Percentiles rank a stretch among this genome's conserved stretches.
These are phyloP conservation scores for Neurospora terricola DNA, from an alignment of 495 filamentous ascomycete species.

Conservation along the genomic window DNA sequence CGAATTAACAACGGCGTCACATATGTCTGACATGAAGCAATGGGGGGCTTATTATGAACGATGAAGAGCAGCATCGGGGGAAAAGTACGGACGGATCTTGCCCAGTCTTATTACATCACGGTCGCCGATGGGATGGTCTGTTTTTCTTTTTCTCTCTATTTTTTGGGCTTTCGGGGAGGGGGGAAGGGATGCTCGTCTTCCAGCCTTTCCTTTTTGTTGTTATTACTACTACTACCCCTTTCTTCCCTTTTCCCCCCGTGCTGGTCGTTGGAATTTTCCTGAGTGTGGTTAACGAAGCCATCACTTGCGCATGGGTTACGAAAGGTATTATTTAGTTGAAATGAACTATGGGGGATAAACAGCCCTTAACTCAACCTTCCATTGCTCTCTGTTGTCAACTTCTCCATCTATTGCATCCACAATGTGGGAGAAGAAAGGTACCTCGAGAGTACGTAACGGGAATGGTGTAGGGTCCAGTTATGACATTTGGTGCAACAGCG, in stretches of 20 bases:
- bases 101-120: conserved; percentile 25
- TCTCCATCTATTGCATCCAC: neutral
- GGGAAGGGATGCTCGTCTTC: neutral
- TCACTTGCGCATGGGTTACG: conserved; percentile 19
- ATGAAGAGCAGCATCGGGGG: conserved; percentile 17
- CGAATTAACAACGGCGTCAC: conserved; percentile 39
- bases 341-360: conserved; percentile 12
- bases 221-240: conserved; percentile 9
- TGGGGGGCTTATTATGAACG: conserved; percentile 17
- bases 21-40: conserved; percentile 29
- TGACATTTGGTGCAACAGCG: neutral
- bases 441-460: neutral
- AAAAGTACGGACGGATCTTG: conserved; percentile 22
- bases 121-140: conserved; percentile 15
- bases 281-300: conserved; percentile 9
- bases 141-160: conserved; percentile 18
- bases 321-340: conserved; percentile 18
- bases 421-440: neutral
- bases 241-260: conserved; percentile 20
- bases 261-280: conserved; percentile 14
- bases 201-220: conserved; percentile 1
- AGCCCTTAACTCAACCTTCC: neutral
- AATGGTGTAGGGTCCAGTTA: neutral
- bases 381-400: neutral
- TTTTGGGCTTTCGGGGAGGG: conserved; percentile 9